Evolutionary conservation across 2,329 filamentous ascomycete species (phyloP), one percentile per base, ranked within the genome.

Genomic region (Paramyrothecium roridum): DNA sequence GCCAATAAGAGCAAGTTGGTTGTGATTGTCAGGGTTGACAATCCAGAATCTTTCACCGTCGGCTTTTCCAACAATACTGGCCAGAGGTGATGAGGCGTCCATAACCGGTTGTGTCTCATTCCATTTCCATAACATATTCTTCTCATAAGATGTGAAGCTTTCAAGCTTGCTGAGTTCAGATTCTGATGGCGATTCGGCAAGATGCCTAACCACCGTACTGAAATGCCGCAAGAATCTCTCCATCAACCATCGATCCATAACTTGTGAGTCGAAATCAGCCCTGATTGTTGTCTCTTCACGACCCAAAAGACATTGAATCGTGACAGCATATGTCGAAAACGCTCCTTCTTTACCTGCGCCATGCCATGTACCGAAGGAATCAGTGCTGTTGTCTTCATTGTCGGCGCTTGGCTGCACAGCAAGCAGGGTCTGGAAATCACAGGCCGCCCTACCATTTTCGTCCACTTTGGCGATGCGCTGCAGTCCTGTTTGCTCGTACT

Each of bases 401-500:
- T 52, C 50, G 8, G n/a, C 20, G 12, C 21, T 12, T 8, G 50
- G 37, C 16, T 52, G 50, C 3, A 52, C 50, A 8, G 22, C 50
- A 43, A 52, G 33, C 50, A 52, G 16, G 11, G 50, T 45, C 37
- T 26, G 33, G 33, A 52, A 40, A 11, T 12, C 23, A n/a, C 50
- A 52, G 3, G 37, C 33, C 7, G 19, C n/a, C 13, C 20, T 33
- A 23, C 19, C 37, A 17, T 45, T 34, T 3, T 40, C 20, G n/a
- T 21, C 20, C 12, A 52, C 21, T 19, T 52, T 45, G n/a, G 45
- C 21, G 79, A 63, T 57, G 37, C 59, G 52, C 49, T 62, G 63
- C 23, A 66, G 56, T 12, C 63, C 64, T 3, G 23, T 52, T 12
- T 64, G 59, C 40, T 63, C 53, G 50, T 53, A 58, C 1, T 52